Evolutionary conservation across 352 stramenopile genomes (phyloP).

Genomic region (Phytophthora chlamydospora): DNA sequence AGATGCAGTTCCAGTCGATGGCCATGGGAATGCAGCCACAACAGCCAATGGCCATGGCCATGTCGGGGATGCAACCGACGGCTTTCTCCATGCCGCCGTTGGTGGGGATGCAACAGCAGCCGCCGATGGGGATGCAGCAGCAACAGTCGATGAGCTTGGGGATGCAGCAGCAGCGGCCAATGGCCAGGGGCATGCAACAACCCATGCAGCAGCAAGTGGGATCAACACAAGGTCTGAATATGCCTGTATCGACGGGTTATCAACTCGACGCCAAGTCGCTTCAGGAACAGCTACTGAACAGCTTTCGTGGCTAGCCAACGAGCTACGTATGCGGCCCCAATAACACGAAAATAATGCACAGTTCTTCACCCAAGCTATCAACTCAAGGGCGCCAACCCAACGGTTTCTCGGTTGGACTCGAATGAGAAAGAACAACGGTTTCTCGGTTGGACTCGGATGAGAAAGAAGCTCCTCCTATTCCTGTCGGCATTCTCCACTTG

Average conservation of each 20-base stretch:
- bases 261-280: constrained; percentile 31
- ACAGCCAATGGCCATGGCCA: constrained; percentile 7
- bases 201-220: constrained; percentile 19
- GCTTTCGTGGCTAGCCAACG: constrained; percentile 13
- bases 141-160: constrained; percentile 8
- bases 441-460: too few species aligned
- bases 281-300: constrained; percentile 34
- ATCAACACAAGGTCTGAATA: constrained; percentile 16
- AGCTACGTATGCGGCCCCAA: too few species aligned
- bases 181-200: constrained; percentile 18
- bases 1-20: constrained; percentile 15
- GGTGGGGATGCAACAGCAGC: constrained; percentile 8
- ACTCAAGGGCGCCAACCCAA: too few species aligned
- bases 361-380: too few species aligned
- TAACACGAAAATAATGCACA: too few species aligned
- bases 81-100: neutral
- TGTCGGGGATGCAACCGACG: constrained; percentile 10
- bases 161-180: constrained; percentile 13
- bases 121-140: constrained; percentile 5
- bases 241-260: constrained; percentile 15
- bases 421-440: too few species aligned
- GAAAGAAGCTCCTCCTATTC: too few species aligned
- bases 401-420: too few species aligned
- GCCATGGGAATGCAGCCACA: constrained; percentile 3
- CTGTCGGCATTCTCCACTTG: too few species aligned